Evolutionary conservation across 352 stramenopile genomes (phyloP), one percentile per base, ranked within the genome.

Genomic region (Globisporangium canariense): DNA sequence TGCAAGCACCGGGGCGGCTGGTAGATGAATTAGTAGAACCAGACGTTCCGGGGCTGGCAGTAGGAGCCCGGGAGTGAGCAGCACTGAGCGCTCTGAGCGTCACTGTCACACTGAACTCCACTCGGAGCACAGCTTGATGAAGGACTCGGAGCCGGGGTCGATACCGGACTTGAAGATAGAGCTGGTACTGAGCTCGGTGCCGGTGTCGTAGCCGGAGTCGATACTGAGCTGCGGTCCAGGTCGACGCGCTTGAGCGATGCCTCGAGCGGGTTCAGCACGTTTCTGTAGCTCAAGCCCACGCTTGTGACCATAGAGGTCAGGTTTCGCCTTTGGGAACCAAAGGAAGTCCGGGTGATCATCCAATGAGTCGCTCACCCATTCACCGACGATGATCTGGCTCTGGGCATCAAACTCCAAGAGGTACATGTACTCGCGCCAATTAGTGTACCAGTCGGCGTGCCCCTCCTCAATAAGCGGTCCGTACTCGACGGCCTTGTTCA

Each of bases 41-140:
- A 62, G 25, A 67, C 10, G 20, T 65, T 69, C 75, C 70, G 83
- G 11, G 71, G 69, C 67, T 81, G 79, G 65, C 73, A 81, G 69
- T 80, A 83, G 40, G 60, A 46, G 13, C 41, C 65, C 18, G 71
- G 62, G 2, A 1, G 25, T 2, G 74, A 69, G 16, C 74, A 82
- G 61, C 74, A 84, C 50, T 49, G 14, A 22, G 58, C 18, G 45
- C 55, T 45, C 34, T 52, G 30, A 36, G 28, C 41, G 16, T 62
- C 66, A 16, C 62, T 67, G 36, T 65, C 71, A 18, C 65, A 67
- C 38, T 34, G 65, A 43, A 59, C 66, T 10, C 61, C 38, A 9
- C 56, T 49, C 11, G 13, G 14, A 14, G 36, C 54, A 16, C 54
- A 60, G 54, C 6, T 38, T 0, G 38, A 51, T 7, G 34, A 22